phyloP scores from a whole-genome alignment of 805 yeast genomes.

The Debaryomyces maramus region DNA sequence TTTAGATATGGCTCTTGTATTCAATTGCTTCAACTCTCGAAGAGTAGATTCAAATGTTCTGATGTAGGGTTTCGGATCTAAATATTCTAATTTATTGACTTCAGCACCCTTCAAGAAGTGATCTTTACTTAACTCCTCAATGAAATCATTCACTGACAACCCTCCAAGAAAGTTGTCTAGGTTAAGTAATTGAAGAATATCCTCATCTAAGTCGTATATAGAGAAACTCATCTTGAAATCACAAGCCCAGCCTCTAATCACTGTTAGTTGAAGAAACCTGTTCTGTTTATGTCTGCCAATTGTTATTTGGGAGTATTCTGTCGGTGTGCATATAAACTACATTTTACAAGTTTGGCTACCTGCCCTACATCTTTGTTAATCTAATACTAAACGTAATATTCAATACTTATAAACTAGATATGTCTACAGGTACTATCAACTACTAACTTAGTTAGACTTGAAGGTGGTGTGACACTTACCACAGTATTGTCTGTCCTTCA shows the following conservation, averaged over 20 bases:
- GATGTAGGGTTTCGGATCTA: conserved; percentile 93
- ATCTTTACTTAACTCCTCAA: conserved; percentile 74
- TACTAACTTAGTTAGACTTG: conserved; percentile 41
- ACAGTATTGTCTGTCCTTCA: conserved; percentile 98
- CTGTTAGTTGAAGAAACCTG: neutral
- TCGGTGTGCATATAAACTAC: neutral
- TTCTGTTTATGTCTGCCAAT: neutral
- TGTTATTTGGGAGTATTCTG: neutral
- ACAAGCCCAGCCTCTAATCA: neutral
- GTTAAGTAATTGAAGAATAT: conserved; percentile 53
- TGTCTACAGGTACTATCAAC: conserved; percentile 1
- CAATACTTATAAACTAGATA: neutral
- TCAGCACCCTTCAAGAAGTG: conserved; percentile 54
- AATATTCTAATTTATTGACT: conserved; percentile 50
- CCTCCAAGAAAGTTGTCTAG: conserved; percentile 67
- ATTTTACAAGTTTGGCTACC: no score
- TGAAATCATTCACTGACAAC: conserved; percentile 72
- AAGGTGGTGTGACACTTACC: conserved; percentile 98
- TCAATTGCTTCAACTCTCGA: conserved; percentile 63
- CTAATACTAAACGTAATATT: neutral
- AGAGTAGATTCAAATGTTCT: conserved; percentile 88
- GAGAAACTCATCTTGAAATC: conserved; percentile 39
- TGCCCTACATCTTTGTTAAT: no score
- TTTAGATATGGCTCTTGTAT: conserved; percentile 52
- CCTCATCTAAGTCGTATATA: conserved; percentile 64